Base-by-base conservation (phyloP, 2,329 filamentous ascomycete genomes). In the Leptographium radiaticola region DNA sequence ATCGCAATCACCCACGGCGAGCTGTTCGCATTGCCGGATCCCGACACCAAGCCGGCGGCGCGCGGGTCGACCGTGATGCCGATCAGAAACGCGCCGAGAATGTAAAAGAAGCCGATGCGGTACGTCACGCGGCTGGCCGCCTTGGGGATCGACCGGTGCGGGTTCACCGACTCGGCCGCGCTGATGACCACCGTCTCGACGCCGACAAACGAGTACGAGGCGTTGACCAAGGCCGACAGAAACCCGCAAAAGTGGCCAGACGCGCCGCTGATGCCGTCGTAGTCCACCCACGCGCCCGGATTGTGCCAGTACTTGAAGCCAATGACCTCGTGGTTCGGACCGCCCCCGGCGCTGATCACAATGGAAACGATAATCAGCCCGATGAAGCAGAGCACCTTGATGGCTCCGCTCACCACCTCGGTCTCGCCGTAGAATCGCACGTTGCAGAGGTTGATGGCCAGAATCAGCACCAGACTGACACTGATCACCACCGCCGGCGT, bases 1-100 rank as follows among this genome's bases (percentile, higher is more conserved):
- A 84, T 80, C 18, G 85, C 86, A 57, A 89, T 86, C 55, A 89
- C 84, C 59, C 82, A 87, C 12, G 83, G 84, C 25, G 42, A 44
- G 64, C 66, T 70, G 61, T 75, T 70, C 1, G 74, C 72, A 2
- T 55, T 56, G 3, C 49, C 59, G 45, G 59, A 54, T 10, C 63
- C 65, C 40, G 64, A 59, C 18, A 66, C 61, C 4, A 70, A 64
- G 9, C 64, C 61, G 1, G 54, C 16, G 44, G 66, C 65, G 25
- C 57, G 51, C 1, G 66, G 68, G 2, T 66, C 47, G 18, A 54
- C 52, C 34, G 49, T 53, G 49, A 57, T 65, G n/a, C 67, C 65
- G 49, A 64, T 58, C 42, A 64, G 59, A 44, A 62, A 62, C 44
- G 64, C 61, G 9, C 61, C 60, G 33, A 65, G 57, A 16, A 65